Evolutionary conservation across 2,329 filamentous ascomycete genomes (phyloP), one percentile per base, ranked within the genome.

Genomic region (Cordyceps militaris): DNA sequence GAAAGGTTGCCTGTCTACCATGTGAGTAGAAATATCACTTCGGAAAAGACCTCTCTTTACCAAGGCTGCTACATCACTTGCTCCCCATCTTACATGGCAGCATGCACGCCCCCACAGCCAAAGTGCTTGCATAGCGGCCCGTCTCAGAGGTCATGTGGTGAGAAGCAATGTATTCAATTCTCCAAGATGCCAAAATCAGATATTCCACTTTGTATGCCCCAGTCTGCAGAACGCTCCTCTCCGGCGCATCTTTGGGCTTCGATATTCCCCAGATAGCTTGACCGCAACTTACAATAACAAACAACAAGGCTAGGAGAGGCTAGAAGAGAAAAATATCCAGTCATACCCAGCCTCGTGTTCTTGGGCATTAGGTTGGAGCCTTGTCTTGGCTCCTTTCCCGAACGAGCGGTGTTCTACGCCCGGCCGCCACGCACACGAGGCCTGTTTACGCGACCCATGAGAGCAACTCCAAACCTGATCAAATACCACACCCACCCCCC

Each of bases 271-370:
- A 24, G 42, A 34, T 36, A 21, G 13, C 34, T 48, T 56, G 53
- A 56, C 53, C 53, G 53, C 53, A 56, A 56, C 43, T 56, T 56
- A n/a, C 53, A 56, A 48, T 13, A 56, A 56, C 43, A 47, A 56
- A 48, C 40, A 54, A 54, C 51, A 54, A 48, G 24, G 43, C 24
- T 46, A n/a, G 43, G n/a, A 8, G 19, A 38, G 32, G 43, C 43
- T 40, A 43, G 32, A 3, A 40, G n/a, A 40, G n/a, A 36, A 40
- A 14, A 50, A 42, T n/a, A 28, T 32, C 10, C 16, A 48, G n/a
- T 11, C 26, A 23, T 28, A 24, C 13, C 26, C 36, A 50, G 46
- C 54, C 53, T 48, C 53, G 34, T 34, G 32, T 13, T 3, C 34
- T 48, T 56, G 36, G 13, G 5, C 13, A 19, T 32, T 56, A 49